phyloP scores from a whole-genome alignment of 495 filamentous ascomycete genomes.

The Aspergillus olivimuriae region DNA sequence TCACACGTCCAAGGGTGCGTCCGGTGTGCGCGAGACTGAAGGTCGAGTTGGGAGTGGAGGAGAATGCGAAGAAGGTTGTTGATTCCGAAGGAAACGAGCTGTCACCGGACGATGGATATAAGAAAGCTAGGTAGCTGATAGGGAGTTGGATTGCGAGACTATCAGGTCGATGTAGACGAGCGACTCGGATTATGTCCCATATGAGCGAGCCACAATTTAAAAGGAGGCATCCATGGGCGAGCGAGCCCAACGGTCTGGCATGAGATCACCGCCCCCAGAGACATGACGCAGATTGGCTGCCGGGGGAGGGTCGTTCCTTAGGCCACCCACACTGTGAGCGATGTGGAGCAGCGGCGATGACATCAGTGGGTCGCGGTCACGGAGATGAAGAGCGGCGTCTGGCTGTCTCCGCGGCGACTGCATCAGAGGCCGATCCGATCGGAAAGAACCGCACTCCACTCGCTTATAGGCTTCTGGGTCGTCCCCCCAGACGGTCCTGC shows the following conservation, averaged over 20 bases:
- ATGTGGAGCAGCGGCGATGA: constrained; percentile 4
- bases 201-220: background rate
- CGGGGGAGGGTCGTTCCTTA: background rate
- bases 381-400: background rate
- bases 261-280: constrained; percentile 12
- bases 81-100: no score
- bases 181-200: background rate
- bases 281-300: background rate
- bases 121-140: background rate
- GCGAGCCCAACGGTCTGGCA: background rate
- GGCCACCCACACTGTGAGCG: background rate
- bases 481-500: constrained; percentile 17
- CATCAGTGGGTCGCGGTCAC: constrained; percentile 11
- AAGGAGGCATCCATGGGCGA: background rate
- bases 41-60: no score
- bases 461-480: constrained; percentile 11
- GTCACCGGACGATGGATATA: no score
- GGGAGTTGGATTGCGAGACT: background rate
- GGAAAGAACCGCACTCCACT: constrained; percentile 23
- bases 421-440: constrained; percentile 9
- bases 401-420: background rate
- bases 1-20: no score
- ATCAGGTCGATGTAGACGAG: no score
- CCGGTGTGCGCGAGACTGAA: no score
- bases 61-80: no score